Percentiles rank a stretch among this genome's conserved stretches.
phyloP scores from a whole-genome alignment of 495 filamentous ascomycete genomes.

The Penicillium herquei region DNA sequence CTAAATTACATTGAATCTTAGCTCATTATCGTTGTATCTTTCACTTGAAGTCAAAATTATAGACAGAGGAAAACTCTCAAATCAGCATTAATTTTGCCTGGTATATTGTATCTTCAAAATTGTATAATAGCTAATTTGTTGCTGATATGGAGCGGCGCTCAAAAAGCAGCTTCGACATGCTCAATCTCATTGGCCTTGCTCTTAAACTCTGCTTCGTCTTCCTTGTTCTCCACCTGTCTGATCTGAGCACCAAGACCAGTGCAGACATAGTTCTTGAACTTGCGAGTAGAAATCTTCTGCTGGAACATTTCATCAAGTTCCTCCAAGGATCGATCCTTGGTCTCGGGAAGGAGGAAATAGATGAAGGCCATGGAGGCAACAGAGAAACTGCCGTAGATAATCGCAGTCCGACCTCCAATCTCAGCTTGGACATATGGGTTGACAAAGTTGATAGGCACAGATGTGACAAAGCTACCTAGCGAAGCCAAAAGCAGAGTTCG shows the following conservation, averaged over 20 bases:
- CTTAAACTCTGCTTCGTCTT: background rate
- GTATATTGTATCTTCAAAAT: too few species aligned
- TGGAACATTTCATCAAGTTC: slow-evolving; percentile 21
- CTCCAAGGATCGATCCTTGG: slow-evolving; percentile 37
- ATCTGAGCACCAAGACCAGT: slow-evolving; percentile 11
- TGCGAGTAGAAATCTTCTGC: slow-evolving; percentile 2
- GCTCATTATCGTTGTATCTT: too few species aligned
- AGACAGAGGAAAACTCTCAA: too few species aligned
- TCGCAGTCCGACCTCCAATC: slow-evolving; percentile 8
- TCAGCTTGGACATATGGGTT: slow-evolving; percentile 20
- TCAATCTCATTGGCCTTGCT: slow-evolving; percentile 3
- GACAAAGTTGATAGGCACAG: slow-evolving; percentile 17
- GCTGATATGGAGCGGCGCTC: too few species aligned
- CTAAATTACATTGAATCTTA: too few species aligned
- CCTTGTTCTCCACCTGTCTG: slow-evolving; percentile 8
- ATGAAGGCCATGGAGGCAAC: slow-evolving; percentile 43
- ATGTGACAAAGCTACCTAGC: slow-evolving; percentile 7
- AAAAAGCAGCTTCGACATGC: slow-evolving; percentile 3
- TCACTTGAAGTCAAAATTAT: too few species aligned
- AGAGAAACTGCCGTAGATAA: slow-evolving; percentile 51
- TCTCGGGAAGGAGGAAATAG: slow-evolving; percentile 46
- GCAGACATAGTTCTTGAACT: slow-evolving; percentile 7
- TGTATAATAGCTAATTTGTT: too few species aligned
- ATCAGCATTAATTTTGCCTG: too few species aligned
- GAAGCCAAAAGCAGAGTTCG: slow-evolving; percentile 9